These are phyloP conservation scores for Clarireedia monteithiana DNA, from an alignment of 2,329 filamentous ascomycete species.

Conservation along the genomic window DNA sequence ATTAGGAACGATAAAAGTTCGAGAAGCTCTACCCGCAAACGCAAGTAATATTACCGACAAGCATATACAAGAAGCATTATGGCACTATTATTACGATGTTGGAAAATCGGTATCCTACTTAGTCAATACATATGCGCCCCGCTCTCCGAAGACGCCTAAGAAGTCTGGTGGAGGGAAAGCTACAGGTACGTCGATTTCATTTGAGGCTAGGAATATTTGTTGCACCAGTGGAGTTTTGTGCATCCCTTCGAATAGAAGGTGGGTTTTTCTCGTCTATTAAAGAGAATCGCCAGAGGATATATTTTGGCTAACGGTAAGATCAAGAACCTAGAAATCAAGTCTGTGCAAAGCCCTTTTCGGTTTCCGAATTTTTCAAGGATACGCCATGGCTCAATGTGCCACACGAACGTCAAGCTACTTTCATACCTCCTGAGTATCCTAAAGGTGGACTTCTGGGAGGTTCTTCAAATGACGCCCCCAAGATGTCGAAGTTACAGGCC, in stretches of 20 bases:
- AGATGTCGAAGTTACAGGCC: slow-evolving; percentile 84
- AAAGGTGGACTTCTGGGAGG: slow-evolving; percentile 72
- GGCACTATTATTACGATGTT: slow-evolving; percentile 94
- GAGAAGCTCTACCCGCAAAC: slow-evolving; percentile 54
- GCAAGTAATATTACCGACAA: slow-evolving; percentile 44
- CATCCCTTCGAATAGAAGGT: slow-evolving; percentile 16
- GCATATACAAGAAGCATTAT: slow-evolving; percentile 83
- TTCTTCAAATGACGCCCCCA: slow-evolving; percentile 52
- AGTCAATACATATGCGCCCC: slow-evolving; percentile 43
- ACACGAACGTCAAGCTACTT: slow-evolving; percentile 52
- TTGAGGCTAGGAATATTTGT: slow-evolving; percentile 5
- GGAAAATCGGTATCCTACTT: slow-evolving; percentile 79
- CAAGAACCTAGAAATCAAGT: slow-evolving; percentile 3
- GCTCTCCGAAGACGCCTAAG: slow-evolving; percentile 28
- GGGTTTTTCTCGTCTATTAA: slow-evolving; percentile 17
- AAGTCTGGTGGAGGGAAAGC: slow-evolving; percentile 12
- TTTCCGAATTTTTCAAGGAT: slow-evolving; percentile 66
- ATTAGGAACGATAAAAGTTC: slow-evolving; percentile 58
- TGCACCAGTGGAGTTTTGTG: not conserved
- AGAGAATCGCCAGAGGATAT: not conserved
- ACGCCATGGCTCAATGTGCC: slow-evolving; percentile 80
- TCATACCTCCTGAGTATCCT: slow-evolving; percentile 52
- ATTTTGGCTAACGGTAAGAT: not conserved
- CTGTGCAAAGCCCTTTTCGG: slow-evolving; percentile 32
- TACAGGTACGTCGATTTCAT: slow-evolving; percentile 24